phyloP scores from a whole-genome alignment of 768 basidiomycete species.

The Macrocybe gigantea region DNA sequence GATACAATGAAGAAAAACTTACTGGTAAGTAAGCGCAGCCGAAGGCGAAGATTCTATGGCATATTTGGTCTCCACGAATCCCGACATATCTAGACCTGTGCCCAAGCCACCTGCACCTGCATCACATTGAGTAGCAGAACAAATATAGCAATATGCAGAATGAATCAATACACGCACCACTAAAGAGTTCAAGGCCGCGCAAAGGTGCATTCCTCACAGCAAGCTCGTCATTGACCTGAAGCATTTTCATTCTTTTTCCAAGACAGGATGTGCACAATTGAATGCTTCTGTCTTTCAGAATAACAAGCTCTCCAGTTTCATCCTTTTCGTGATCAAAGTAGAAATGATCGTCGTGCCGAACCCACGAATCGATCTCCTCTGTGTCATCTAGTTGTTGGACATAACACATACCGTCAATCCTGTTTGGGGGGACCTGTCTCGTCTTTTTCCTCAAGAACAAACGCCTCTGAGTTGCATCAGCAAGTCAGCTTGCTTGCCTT shows the following conservation, averaged over 20 bases:
- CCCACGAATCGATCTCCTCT: slow-evolving; percentile 39
- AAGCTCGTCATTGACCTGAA: slow-evolving; percentile 24
- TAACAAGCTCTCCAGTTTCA: slow-evolving; percentile 9
- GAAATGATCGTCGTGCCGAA: slow-evolving; percentile 52
- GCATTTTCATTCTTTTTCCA: slow-evolving; percentile 19
- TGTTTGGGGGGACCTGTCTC: slow-evolving; percentile 22
- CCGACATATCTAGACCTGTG: slow-evolving; percentile 56
- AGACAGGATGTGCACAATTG: slow-evolving; percentile 35
- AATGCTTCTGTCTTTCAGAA: slow-evolving; percentile 19
- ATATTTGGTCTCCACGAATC: slow-evolving; percentile 59
- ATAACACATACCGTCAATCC: slow-evolving; percentile 52
- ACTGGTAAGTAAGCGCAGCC: slow-evolving; percentile 64
- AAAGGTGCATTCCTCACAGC: slow-evolving; percentile 36
- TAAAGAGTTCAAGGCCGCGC: slow-evolving; percentile 61
- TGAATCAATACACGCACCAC: slow-evolving; percentile 35
- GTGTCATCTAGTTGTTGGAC: slow-evolving; percentile 31
- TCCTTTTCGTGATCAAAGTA: slow-evolving; percentile 36
- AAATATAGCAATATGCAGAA: not conserved
- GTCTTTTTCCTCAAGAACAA: slow-evolving; percentile 33
- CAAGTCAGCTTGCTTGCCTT: not conserved
- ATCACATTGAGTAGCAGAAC: not conserved
- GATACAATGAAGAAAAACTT: slow-evolving; percentile 4
- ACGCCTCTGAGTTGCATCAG: slow-evolving; percentile 22
- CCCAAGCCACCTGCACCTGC: slow-evolving; percentile 74
- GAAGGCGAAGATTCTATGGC: slow-evolving; percentile 62